Conservation (phyloP, 306 rosid genomes). For the Prosopis cineraria region DNA sequence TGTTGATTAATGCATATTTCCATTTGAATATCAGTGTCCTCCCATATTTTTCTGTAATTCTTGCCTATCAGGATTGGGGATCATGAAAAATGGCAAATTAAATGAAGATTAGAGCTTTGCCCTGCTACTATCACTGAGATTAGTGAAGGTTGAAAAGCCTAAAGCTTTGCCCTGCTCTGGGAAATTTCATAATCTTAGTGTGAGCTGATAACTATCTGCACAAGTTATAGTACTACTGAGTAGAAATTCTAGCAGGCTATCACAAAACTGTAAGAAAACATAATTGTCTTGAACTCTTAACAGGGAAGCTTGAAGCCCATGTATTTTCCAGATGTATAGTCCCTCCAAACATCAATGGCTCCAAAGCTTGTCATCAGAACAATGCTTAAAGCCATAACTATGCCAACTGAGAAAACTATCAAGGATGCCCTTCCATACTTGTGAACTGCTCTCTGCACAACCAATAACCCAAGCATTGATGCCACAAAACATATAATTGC, state of each 20-base stretch:
- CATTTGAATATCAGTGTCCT: too few species aligned
- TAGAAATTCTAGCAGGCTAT: neutral
- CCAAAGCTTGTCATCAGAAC: conserved; percentile 79
- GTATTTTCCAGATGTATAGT: conserved; percentile 56
- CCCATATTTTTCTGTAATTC: too few species aligned
- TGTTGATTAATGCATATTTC: too few species aligned
- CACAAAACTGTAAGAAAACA: conserved; percentile 21
- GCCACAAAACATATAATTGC: conserved; percentile 66
- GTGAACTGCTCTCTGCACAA: conserved; percentile 61
- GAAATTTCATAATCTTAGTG: too few species aligned
- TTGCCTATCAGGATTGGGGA: too few species aligned
- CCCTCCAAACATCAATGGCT: conserved; percentile 56
- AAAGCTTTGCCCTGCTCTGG: too few species aligned
- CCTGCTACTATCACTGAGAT: too few species aligned
- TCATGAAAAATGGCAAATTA: too few species aligned
- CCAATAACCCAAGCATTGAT: conserved; percentile 64
- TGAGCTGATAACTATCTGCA: neutral
- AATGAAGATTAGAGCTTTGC: too few species aligned
- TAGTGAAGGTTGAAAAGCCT: too few species aligned
- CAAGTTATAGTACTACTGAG: neutral
- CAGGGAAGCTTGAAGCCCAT: conserved; percentile 86
- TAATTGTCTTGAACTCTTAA: conserved; percentile 36
- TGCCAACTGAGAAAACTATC: conserved; percentile 70
- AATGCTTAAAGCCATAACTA: conserved; percentile 71
- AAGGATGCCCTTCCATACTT: conserved; percentile 76